A percentile compares a stretch with the other conserved stretches of the same genome.
These are phyloP conservation scores for Daldinia eschscholtzii DNA, from an alignment of 2,329 filamentous ascomycete species.

Conservation along the genomic window DNA sequence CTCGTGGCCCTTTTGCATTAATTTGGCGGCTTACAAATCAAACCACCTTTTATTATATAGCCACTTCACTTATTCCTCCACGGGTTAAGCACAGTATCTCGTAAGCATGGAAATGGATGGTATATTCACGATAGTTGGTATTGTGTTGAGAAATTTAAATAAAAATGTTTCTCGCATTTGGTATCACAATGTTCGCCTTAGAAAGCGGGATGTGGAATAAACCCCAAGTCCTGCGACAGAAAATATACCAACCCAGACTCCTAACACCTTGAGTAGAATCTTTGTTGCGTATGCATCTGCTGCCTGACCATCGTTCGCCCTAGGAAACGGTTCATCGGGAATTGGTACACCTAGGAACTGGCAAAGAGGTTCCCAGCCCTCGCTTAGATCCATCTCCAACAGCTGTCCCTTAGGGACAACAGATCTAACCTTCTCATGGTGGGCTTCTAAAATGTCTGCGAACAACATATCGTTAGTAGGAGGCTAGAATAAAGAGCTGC, in stretches of 20 bases:
- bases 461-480: not conserved
- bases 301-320: constrained; percentile 47
- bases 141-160: not conserved
- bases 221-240: constrained; percentile 22
- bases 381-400: constrained; percentile 47
- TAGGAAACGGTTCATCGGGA: constrained; percentile 45
- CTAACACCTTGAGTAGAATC: constrained; percentile 36
- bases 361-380: constrained; percentile 48
- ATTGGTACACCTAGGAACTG: constrained; percentile 44
- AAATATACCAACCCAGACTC: constrained; percentile 41
- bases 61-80: not conserved
- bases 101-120: not conserved
- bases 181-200: constrained; percentile 22
- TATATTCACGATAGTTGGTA: not conserved
- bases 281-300: constrained; percentile 39
- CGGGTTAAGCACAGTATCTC: not conserved
- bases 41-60: not conserved
- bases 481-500: not conserved
- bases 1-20: not conserved
- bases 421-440: constrained; percentile 35
- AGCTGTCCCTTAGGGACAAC: constrained; percentile 43
- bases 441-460: constrained; percentile 34
- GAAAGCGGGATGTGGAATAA: constrained; percentile 28
- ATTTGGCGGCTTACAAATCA: not conserved
- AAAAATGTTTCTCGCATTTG: too few species aligned